Evolutionary conservation across 2,329 filamentous ascomycete species (phyloP).

Genomic region (Nigrospora osmanthi): DNA sequence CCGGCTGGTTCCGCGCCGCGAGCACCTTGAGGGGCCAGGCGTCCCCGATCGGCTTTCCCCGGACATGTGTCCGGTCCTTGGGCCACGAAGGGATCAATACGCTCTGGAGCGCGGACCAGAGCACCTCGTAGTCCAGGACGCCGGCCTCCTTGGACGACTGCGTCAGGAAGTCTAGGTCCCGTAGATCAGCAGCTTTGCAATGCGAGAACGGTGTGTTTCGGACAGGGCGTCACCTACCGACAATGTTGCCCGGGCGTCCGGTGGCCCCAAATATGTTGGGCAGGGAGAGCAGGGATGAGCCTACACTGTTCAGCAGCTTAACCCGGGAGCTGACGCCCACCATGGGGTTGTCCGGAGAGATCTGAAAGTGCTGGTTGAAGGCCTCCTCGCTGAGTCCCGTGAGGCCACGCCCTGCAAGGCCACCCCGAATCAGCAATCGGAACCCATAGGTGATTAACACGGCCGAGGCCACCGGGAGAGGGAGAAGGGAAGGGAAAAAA

Average conservation of each 20-base stretch:
- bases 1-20: conserved; percentile 12
- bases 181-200: too few species aligned
- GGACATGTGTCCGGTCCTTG: conserved; percentile 39
- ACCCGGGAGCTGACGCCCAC: conserved; percentile 35
- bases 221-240: conserved; percentile 24
- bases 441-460: too few species aligned
- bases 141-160: conserved; percentile 14
- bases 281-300: conserved; percentile 27
- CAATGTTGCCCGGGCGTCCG: conserved; percentile 38
- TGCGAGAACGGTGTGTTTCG: not conserved
- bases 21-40: conserved; percentile 35
- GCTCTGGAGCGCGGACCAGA: conserved; percentile 35
- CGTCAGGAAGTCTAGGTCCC: conserved; percentile 28
- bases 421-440: not conserved
- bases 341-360: conserved; percentile 34
- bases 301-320: conserved; percentile 30
- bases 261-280: conserved; percentile 30
- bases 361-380: conserved; percentile 33
- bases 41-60: conserved; percentile 36
- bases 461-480: too few species aligned
- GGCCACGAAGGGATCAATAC: conserved; percentile 42
- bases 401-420: conserved; percentile 17
- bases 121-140: conserved; percentile 25
- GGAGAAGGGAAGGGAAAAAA: conserved; percentile 1
- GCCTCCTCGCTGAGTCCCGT: conserved; percentile 20